Percentiles rank a stretch among this genome's conserved stretches.
Evolutionary conservation across 169 alveolate genomes (phyloP).

Genomic region (Eimeria acervulina): DNA sequence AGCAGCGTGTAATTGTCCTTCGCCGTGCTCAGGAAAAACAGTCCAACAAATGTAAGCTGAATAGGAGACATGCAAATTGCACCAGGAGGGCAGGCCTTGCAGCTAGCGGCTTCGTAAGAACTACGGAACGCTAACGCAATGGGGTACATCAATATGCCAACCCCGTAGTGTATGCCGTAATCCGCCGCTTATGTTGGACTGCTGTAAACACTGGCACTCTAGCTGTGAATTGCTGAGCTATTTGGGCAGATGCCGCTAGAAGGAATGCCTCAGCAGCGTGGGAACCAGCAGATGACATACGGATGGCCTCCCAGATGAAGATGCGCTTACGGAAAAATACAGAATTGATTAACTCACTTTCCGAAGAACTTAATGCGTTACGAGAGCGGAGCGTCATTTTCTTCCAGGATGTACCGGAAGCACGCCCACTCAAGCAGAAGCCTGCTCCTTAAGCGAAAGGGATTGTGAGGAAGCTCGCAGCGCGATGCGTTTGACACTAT

Average conservation of each 20-base stretch:
- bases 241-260: constrained; percentile 39
- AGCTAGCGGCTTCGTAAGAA: background rate
- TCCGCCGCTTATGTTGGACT: background rate
- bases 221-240: background rate
- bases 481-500: background rate
- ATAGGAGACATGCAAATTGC: too few relatives aligned
- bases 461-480: background rate
- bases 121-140: background rate
- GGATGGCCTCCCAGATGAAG: constrained; percentile 38
- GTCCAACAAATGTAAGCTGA: constrained; percentile 16
- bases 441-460: background rate
- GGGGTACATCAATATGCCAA: background rate
- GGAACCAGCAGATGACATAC: constrained; percentile 62
- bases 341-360: constrained; percentile 7
- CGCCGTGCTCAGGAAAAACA: constrained; percentile 67
- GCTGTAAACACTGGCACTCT: background rate
- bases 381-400: constrained; percentile 64
- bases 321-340: constrained; percentile 9
- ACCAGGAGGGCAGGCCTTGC: background rate
- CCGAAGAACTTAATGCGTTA: constrained; percentile 24
- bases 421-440: background rate
- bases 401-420: constrained; percentile 61
- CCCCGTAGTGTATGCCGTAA: background rate
- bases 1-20: constrained; percentile 52
- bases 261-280: background rate